phyloP scores from a whole-genome alignment of 768 basidiomycete genomes.

The Kockovaella imperatae region DNA sequence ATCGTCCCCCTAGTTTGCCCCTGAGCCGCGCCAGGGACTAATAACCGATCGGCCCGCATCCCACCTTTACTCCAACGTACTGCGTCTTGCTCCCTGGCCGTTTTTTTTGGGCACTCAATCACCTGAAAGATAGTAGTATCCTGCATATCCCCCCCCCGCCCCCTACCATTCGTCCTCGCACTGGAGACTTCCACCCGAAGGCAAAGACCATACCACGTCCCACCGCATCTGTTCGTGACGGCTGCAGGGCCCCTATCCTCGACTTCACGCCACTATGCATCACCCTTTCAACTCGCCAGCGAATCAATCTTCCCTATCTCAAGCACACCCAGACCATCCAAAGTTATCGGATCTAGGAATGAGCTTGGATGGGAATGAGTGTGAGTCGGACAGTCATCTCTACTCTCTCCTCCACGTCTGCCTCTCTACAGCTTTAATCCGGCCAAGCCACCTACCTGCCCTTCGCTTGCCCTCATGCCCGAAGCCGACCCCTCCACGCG shows the following conservation, averaged over 20 bases:
- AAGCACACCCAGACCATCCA: conserved; percentile 33
- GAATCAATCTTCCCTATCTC: conserved; percentile 11
- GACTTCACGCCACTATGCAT: background rate
- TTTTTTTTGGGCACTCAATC: too few species aligned
- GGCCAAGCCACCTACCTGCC: background rate
- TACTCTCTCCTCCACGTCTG: conserved; percentile 6
- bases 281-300: background rate
- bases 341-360: conserved; percentile 25
- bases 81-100: too few species aligned
- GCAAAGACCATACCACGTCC: background rate
- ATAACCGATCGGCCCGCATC: too few species aligned
- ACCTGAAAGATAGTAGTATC: background rate
- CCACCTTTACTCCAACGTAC: too few species aligned
- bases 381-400: conserved; percentile 12
- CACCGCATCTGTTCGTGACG: too few species aligned
- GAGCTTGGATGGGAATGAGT: conserved; percentile 7
- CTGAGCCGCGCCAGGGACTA: too few species aligned
- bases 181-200: background rate
- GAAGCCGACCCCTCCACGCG: background rate
- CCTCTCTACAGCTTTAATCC: background rate
- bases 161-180: background rate
- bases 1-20: too few species aligned
- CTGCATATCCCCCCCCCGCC: background rate
- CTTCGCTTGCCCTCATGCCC: background rate
- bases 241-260: too few species aligned